A percentile compares a stretch with the other conserved stretches of the same genome.
These are phyloP conservation scores for Isochrysis galbana DNA, from an alignment of 78 protist genomes.

Conservation along the genomic window DNA sequence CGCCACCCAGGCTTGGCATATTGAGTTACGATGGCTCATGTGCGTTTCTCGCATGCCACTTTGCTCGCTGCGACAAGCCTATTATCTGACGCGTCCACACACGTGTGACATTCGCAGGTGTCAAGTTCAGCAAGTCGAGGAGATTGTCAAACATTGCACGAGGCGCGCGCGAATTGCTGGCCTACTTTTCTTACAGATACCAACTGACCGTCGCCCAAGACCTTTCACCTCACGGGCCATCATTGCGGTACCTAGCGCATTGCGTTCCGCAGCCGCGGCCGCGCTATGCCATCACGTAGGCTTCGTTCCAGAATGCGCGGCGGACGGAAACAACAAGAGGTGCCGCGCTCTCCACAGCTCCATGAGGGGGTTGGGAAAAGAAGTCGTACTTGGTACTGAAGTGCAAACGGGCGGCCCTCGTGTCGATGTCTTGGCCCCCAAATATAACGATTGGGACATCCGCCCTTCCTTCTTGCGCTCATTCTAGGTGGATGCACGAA, in stretches of 20 bases:
- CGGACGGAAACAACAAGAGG: background rate
- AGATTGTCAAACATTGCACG: background rate
- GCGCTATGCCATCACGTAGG: background rate
- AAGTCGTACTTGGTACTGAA: no score
- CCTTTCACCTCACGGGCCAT: background rate
- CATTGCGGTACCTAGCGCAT: background rate
- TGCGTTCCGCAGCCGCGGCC: background rate
- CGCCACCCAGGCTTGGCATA: background rate
- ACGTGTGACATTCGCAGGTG: no score
- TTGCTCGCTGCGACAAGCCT: no score
- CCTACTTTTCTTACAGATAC: background rate
- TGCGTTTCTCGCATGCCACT: no score
- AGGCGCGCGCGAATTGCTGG: background rate
- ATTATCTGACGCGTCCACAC: no score
- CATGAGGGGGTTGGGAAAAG: no score
- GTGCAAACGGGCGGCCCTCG: no score
- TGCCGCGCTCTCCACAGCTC: no score
- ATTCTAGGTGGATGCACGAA: slow-evolving; percentile 1
- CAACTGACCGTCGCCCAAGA: background rate
- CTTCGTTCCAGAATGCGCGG: background rate
- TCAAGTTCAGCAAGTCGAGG: background rate
- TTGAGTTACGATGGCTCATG: background rate
- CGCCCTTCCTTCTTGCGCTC: no score
- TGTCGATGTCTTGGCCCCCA: no score
- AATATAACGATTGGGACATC: no score